A percentile compares a stretch with the other conserved stretches of the same genome.
These are phyloP conservation scores for Euphorbia peplus DNA, from an alignment of 345 rosid species.

Conservation along the genomic window DNA sequence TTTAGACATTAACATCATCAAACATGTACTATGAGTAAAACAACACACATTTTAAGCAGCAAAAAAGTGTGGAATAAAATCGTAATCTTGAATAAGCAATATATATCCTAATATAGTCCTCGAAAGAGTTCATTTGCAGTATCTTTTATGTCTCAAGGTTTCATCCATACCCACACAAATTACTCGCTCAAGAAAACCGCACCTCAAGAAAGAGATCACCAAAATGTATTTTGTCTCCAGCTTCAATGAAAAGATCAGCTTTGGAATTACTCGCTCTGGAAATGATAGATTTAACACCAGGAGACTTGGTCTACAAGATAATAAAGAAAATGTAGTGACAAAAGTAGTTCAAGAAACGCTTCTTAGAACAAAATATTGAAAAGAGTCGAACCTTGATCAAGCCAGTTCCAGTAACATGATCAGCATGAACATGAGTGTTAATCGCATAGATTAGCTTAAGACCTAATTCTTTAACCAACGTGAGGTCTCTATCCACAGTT, in stretches of 20 bases:
- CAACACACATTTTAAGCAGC: neutral
- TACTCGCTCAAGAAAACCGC: slow-evolving; percentile 1
- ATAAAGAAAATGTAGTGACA: neutral
- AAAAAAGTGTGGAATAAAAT: neutral
- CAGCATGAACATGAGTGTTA: slow-evolving; percentile 98
- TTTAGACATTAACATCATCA: too few relatives aligned
- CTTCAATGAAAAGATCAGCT: slow-evolving; percentile 72
- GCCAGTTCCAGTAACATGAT: slow-evolving; percentile 92
- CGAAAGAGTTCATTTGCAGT: neutral
- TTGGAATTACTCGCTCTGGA: slow-evolving; percentile 75
- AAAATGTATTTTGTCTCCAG: slow-evolving; percentile 62
- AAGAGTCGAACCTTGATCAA: slow-evolving; percentile 56
- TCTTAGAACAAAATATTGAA: neutral
- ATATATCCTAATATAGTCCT: neutral
- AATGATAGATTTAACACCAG: slow-evolving; percentile 65
- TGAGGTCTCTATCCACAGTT: slow-evolving; percentile 84
- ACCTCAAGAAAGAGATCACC: slow-evolving; percentile 81
- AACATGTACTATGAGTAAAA: neutral
- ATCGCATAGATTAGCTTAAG: slow-evolving; percentile 72
- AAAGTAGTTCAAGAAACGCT: neutral
- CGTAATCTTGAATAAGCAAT: neutral
- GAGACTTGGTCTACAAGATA: slow-evolving; percentile 46
- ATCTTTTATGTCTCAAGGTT: neutral
- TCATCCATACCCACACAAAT: neutral
- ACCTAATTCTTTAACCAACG: slow-evolving; percentile 62